Percentiles rank a stretch among this genome's conserved stretches.
Evolutionary conservation across 75 land plant genomes (phyloP).

Genomic region (Cupressus sempervirens): DNA sequence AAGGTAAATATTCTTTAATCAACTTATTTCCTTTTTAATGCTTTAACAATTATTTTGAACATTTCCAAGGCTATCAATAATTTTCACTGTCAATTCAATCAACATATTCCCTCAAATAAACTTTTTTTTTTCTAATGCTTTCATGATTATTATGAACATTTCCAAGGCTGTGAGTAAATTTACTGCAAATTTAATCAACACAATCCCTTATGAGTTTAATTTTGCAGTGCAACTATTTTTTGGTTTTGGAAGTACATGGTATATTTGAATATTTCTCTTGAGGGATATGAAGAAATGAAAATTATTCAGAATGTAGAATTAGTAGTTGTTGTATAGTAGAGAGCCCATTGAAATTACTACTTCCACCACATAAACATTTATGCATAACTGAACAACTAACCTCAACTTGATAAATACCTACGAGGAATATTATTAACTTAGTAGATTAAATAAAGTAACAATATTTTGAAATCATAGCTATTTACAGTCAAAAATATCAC

Average conservation of each 20-base stretch:
- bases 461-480: background rate
- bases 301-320: background rate
- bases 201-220: background rate
- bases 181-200: background rate
- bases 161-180: background rate
- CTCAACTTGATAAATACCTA: background rate
- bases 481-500: background rate
- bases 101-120: background rate
- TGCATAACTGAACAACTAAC: background rate
- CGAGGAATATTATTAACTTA: background rate
- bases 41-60: background rate
- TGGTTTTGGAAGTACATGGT: background rate
- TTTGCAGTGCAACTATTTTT: background rate
- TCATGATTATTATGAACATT: background rate
- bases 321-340: background rate
- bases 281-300: background rate
- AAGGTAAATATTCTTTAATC: conserved; percentile 42
- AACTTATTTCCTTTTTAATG: background rate
- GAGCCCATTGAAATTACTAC: background rate
- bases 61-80: background rate
- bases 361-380: background rate
- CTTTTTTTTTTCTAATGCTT: background rate
- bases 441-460: background rate
- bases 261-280: background rate
- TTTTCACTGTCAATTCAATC: background rate